Evolutionary conservation across 1,284 basidiomycete species (phyloP).

Genomic region (Phylloboletellus chloephorus): DNA sequence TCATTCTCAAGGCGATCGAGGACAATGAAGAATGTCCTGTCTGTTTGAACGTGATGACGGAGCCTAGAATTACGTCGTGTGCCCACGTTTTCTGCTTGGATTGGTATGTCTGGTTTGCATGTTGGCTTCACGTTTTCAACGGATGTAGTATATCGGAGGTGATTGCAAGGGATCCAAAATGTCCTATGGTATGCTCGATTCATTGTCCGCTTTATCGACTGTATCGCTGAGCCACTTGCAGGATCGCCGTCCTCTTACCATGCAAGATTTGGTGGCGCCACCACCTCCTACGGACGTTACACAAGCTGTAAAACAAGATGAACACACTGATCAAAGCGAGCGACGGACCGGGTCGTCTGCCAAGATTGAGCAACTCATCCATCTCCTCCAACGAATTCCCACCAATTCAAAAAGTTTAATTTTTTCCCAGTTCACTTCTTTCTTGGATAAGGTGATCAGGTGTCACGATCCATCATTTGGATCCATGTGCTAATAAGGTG

Average conservation of each 20-base stretch:
- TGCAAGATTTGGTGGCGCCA: slow-evolving; percentile 63
- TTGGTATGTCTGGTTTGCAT: slow-evolving; percentile 44
- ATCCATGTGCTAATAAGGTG: slow-evolving; percentile 6
- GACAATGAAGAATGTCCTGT: slow-evolving; percentile 83
- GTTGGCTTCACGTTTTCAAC: not conserved
- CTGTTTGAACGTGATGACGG: slow-evolving; percentile 60
- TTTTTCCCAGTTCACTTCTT: slow-evolving; percentile 83
- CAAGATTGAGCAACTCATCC: slow-evolving; percentile 76
- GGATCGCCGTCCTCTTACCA: slow-evolving; percentile 67
- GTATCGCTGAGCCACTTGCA: slow-evolving; percentile 24
- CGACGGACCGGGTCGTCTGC: slow-evolving; percentile 60
- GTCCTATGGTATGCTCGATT: slow-evolving; percentile 62
- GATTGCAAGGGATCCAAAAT: slow-evolving; percentile 61
- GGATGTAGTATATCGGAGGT: slow-evolving; percentile 57
- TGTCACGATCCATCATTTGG: not conserved
- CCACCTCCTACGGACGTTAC: slow-evolving; percentile 62
- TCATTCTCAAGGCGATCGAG: slow-evolving; percentile 66
- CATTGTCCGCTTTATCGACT: not conserved
- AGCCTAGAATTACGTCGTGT: slow-evolving; percentile 77
- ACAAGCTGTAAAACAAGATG: slow-evolving; percentile 42
- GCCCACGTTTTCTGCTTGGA: slow-evolving; percentile 71
- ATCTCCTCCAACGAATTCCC: slow-evolving; percentile 66
- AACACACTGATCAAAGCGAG: slow-evolving; percentile 41
- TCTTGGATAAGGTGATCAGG: slow-evolving; percentile 64
- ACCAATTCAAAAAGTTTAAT: slow-evolving; percentile 72